phyloP scores from a whole-genome alignment of 805 yeast genomes.

The Saturnispora besseyi region DNA sequence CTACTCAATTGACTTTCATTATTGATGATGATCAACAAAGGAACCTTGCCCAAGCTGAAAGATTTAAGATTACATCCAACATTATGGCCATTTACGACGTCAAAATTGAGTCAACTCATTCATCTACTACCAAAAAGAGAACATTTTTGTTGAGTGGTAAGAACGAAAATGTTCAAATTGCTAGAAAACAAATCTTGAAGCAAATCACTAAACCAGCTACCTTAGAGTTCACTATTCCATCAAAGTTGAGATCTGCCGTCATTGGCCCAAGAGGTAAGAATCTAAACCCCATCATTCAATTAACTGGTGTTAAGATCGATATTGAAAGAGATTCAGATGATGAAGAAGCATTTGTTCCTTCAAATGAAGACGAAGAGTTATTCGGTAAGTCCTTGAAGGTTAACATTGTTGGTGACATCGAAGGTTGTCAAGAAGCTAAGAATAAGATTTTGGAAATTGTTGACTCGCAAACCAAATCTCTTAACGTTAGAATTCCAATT shows the following conservation, averaged over 20 bases:
- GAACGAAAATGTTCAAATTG: slow-evolving; percentile 53
- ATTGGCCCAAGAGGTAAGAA: slow-evolving; percentile 84
- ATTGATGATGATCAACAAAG: slow-evolving; percentile 62
- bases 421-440: slow-evolving; percentile 72
- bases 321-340: slow-evolving; percentile 36
- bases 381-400: slow-evolving; percentile 54
- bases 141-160: slow-evolving; percentile 77
- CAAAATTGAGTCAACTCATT: slow-evolving; percentile 73
- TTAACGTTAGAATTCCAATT: slow-evolving; percentile 43
- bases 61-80: slow-evolving; percentile 54
- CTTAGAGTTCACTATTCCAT: slow-evolving; percentile 58
- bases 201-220: slow-evolving; percentile 69
- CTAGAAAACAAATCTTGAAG: slow-evolving; percentile 67
- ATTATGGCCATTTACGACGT: slow-evolving; percentile 55
- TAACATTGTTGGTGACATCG: slow-evolving; percentile 72
- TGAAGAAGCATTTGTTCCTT: slow-evolving; percentile 7
- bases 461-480: slow-evolving; percentile 57
- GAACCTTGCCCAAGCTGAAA: slow-evolving; percentile 53
- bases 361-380: slow-evolving; percentile 41
- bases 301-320: slow-evolving; percentile 61
- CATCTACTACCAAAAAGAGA: slow-evolving; percentile 65
- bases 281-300: slow-evolving; percentile 67
- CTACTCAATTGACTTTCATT: slow-evolving; percentile 72
- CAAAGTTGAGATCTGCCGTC: slow-evolving; percentile 63
- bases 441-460: slow-evolving; percentile 62